Base-by-base conservation (phyloP, 1,139 yeast species). In the Meyerozyma elateridarum region DNA sequence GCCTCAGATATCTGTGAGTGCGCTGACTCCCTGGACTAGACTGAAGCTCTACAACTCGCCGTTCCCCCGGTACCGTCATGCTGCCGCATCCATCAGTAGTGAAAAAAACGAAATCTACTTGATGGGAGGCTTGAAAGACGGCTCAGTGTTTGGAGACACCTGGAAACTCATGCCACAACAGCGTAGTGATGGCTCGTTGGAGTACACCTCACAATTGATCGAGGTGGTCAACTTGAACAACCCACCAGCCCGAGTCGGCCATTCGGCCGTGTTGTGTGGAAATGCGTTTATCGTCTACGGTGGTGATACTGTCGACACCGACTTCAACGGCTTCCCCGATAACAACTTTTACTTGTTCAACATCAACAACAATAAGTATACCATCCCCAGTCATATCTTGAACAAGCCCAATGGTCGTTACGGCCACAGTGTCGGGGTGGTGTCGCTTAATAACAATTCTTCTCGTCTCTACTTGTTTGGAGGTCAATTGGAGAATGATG, bases 231-330 rank as follows among this genome's bases (percentile, higher is more conserved):
- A 65, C 47, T 56, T 55, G 40, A 67, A 63, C 39, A 78, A 87
- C 17, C 96, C 96, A 2, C 91, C 95, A 13, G 96, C 98, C 18
- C 77, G 98, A 47, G 96, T 91, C 5, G 97, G 98, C 1, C 99
- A 93, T 56, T 87, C 96, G 1, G 75, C 95, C 3, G 84, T 91
- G 15, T 70, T 91, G 21, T 82, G 95, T 42, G 98, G 98, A 9
- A 91, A 89, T 52, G 98, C 98, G 0, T 91, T 83, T 50, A 88
- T 91, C 30, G 78, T 91, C 15, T 91, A 85, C 60, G 98, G 97
- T 28, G 99, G 99, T 48, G 98, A 91, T 52, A 91, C 97, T 2
- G 85, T 79, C 33, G 87, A 84, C 46, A 84, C 91, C 20, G 88
- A 84, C 45, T 76, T 76, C 39, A 78, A 77, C 40, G 89, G 88